Evolutionary conservation across 306 rosid species (phyloP), one percentile per base, ranked within the genome.

Genomic region (Casuarina glauca): DNA sequence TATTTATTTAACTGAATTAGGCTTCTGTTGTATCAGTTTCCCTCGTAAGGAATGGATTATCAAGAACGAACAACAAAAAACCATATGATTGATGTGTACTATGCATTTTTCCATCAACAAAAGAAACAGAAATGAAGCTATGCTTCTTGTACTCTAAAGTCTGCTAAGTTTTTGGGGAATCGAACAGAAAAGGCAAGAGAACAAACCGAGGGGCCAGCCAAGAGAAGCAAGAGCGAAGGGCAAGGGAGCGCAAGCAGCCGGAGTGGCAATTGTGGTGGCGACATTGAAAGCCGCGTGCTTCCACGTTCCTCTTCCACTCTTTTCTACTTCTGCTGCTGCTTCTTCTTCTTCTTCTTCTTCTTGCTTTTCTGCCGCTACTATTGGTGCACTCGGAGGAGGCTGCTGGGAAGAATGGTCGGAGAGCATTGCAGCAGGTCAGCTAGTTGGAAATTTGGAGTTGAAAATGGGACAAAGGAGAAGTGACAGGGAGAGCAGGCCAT

Each of bases 181-280:
- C 32, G 32, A 26, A 26, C 32, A 26, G 6, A 62, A 49, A 20
- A 72, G 36, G 36, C 4, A 16, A 69, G 58, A 13, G 9, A n/a
- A 76, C 61, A 15, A 80, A 89, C 97, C 93, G 8, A 90, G 87
- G 72, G 91, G 85, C 94, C 97, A 91, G 66, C 91, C 90, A 2
- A 92, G 93, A 74, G 97, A 90, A 74, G 93, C 93, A 6, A 92
- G 88, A 78, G 97, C 94, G 26, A 92, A 92, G 45, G 94, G 97
- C 72, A 92, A 78, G 49, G 93, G 91, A 38, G 97, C 91, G 75
- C 87, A 92, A 78, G 97, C 94, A 41, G 93, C 94, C 38, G 97
- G 93, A 0, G 97, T 92, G 46, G 94, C 93, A 78, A 92, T 85
- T 32, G 97, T 92, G 17, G 97, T 90, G 57, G 93, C 94, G 3